Evolutionary conservation across 192 early-diverging fungal species (phyloP), one percentile per base, ranked within the genome.

Genomic region (Anaeromyces robustus): DNA sequence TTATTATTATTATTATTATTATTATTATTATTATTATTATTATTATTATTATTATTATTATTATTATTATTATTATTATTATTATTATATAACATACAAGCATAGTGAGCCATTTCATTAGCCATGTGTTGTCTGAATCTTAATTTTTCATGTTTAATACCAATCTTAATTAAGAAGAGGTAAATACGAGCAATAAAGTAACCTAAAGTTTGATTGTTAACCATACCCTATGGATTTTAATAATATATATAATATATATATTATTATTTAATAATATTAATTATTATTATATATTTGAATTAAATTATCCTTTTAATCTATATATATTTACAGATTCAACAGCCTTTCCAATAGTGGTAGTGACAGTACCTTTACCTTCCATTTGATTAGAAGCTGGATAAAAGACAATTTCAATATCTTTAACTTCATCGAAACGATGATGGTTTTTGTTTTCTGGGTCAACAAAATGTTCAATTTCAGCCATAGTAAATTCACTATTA

Each of bases 21-120:
- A n/a, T n/a, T n/a, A n/a, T n/a, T n/a, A n/a, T n/a, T n/a, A n/a
- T n/a, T n/a, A n/a, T n/a, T n/a, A n/a, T n/a, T n/a, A n/a, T n/a
- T n/a, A n/a, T n/a, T n/a, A n/a, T n/a, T n/a, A n/a, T 22, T 52
- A 22, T n/a, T 68, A n/a, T 68, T 68, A 22, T 52, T 22, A 13
- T 22, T 52, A 4, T 52, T 52, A n/a, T 80, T 9, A 77, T 37
- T 68, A 13, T 16, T 29, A 32, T 82, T 26, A 81, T n/a, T 79
- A 13, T 26, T 11, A 84, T 84, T 16, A 82, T 29, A 78, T n/a
- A 79, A 81, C 77, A 39, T 97, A 86, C 92, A 93, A 18, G 98
- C 97, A 84, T 99, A 99, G 89, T 99, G 98, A 28, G 98, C 98
- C 96, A 99, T 98, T 88, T 99, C 98, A 88, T 99, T 99, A 59